Evolutionary conservation across 2,329 filamentous ascomycete genomes (phyloP).

Genomic region (Orbilia quercus): DNA sequence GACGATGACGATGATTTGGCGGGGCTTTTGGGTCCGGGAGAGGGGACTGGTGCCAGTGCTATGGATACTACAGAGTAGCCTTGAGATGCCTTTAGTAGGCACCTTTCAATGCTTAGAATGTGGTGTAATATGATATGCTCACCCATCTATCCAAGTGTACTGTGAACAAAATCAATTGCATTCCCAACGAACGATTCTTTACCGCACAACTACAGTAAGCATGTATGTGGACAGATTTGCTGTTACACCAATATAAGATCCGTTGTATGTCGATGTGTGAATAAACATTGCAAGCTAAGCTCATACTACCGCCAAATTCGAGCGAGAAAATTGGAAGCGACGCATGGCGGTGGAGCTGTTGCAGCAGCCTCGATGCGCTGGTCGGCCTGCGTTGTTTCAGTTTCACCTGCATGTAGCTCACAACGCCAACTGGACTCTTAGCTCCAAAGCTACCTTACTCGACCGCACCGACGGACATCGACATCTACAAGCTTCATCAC

Average conservation of each 20-base stretch:
- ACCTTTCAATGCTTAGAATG: neutral
- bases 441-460: conserved; percentile 36
- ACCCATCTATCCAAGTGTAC: neutral
- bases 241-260: no score
- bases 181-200: neutral
- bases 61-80: conserved; percentile 61
- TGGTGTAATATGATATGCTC: neutral
- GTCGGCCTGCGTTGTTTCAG: conserved; percentile 34
- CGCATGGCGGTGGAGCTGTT: conserved; percentile 5
- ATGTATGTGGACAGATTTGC: no score
- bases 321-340: neutral
- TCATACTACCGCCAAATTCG: no score
- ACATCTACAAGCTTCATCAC: conserved; percentile 34
- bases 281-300: no score
- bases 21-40: conserved; percentile 66
- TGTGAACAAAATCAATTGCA: conserved; percentile 2
- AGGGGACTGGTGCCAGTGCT: conserved; percentile 39
- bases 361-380: conserved; percentile 21
- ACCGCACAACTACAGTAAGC: no score
- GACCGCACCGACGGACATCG: neutral
- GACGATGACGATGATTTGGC: conserved; percentile 63
- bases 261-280: no score
- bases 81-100: neutral
- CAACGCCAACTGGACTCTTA: conserved; percentile 30
- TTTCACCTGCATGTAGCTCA: conserved; percentile 17